Evolutionary conservation across 768 basidiomycete genomes (phyloP), one percentile per base, ranked within the genome.

Genomic region (Leccinum subgranulosum): DNA sequence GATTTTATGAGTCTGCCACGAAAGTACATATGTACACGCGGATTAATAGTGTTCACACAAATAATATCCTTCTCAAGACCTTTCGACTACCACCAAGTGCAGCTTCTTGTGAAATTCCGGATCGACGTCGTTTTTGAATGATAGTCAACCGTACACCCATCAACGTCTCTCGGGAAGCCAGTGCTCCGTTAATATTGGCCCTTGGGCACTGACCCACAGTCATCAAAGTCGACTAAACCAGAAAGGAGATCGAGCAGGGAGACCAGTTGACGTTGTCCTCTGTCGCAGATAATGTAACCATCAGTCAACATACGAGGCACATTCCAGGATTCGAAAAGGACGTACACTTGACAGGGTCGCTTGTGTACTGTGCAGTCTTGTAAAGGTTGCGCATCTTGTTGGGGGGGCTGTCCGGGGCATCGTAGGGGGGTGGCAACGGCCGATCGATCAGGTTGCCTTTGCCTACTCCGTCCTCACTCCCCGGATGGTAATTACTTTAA

Each of bases 391-490:
- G 59, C 56, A 61, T 53, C 28, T 58, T 59, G 12, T 59, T 57
- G 5, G 61, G 52, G 23, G 56, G 61, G 49, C 64, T 60, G 25
- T 66, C 58, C 0, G 66, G 58, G 2, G 23, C 2, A 8, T 61
- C 54, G 17, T 67, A 68, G 3, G 31, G 61, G 14, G 61, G 54
- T n/a, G 64, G 64, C n/a, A 66, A 19, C 0, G 54, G 52, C 2
- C 43, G 39, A 14, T 65, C 53, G 31, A 63, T 54, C 61, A 68
- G 55, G 46, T 23, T 67, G 0, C 56, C 56, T 68, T 67, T 27
- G 51, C 57, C 59, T 63, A 63, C 11, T 65, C 64, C 6, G 66
- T 67, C 50, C 46, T 59, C 39, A 63, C 61, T 0, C 61, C 58
- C 25, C 66, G 64, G 15, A 63, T 19, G 21, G 14, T 15, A 27